phyloP scores from a whole-genome alignment of 345 rosid genomes.

The Litchi chinensis region DNA sequence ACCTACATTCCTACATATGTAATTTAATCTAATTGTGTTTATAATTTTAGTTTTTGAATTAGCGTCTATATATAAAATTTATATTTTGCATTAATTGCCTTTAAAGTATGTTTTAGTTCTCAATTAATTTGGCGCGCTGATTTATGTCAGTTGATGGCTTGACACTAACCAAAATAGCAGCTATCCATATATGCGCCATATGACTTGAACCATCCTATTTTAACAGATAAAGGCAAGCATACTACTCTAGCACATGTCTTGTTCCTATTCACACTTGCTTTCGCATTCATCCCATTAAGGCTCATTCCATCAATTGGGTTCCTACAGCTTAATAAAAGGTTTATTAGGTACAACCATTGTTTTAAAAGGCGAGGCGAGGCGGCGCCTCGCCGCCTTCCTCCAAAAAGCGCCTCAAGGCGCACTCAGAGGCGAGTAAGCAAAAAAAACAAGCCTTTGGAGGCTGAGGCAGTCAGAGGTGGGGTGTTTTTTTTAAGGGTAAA shows the following conservation, averaged over 20 bases:
- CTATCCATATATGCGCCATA: background rate
- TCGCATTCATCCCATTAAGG: background rate
- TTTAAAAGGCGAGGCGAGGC: no score
- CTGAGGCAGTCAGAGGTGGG: no score
- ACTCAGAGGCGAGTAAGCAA: no score
- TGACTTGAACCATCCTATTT: background rate
- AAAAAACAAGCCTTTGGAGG: no score
- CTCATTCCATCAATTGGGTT: background rate
- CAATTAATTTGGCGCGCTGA: background rate
- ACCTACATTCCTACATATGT: background rate
- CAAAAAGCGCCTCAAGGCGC: no score
- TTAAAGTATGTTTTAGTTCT: background rate
- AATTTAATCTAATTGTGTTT: background rate
- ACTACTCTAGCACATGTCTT: background rate
- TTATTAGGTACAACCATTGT: background rate
- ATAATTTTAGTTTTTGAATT: no score
- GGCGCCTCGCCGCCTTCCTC: no score
- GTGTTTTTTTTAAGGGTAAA: no score
- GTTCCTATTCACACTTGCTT: background rate
- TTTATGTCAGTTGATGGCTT: background rate
- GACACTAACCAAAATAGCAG: background rate
- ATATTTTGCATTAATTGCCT: no score
- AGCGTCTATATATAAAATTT: no score
- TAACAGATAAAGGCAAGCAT: background rate
- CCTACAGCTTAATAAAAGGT: background rate